Evolutionary conservation across 108 stramenopile genomes (phyloP), one percentile per base, ranked within the genome.

Genomic region (Parietichytrium sp.): DNA sequence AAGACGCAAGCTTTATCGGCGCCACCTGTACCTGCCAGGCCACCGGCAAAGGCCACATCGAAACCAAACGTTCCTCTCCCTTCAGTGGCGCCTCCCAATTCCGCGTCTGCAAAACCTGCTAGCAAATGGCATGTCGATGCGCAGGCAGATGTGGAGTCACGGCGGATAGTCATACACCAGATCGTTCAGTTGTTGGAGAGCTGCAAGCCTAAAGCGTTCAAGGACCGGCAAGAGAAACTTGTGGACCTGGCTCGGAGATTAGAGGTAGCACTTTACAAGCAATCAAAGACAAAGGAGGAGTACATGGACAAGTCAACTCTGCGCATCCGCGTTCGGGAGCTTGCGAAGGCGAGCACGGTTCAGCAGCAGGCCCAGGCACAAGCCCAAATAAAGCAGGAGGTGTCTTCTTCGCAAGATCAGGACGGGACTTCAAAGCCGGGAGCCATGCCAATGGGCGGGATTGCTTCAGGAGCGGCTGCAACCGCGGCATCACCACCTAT

Each of bases 161-260:
- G 61, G 61, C 10, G 61, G 16, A 12, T 33, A 6, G 61, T 72
- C 61, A 72, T 72, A n/a, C 61, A 72, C 15, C 61, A 72, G 45
- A 72, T 72, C 20, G 61, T 72, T 6, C 23, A n/a, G 16, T 38
- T 72, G 12, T 25, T 72, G n/a, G 61, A 72, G 61, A 45, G 38
- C 20, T 72, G 61, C 61, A 94, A 94, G 54, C 95, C 95, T 38
- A 93, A 97, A 81, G 95, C 96, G 3, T 93, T 94, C 26, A 89
- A 92, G 79, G 93, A 95, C 85, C 95, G 95, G 94, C 85, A 94
- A 82, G 91, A 94, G 81, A 96, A 96, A 78, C 90, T 97, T 8
- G 93, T 94, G 8, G 93, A 96, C 84, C 96, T 97, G 95, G 96
- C 96, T 0, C 94, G 94, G 78, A 88, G 95, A 29, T 86, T 97